These are phyloP conservation scores for Pythium dissotocum DNA, from an alignment of 352 stramenopile genomes.

Conservation along the genomic window DNA sequence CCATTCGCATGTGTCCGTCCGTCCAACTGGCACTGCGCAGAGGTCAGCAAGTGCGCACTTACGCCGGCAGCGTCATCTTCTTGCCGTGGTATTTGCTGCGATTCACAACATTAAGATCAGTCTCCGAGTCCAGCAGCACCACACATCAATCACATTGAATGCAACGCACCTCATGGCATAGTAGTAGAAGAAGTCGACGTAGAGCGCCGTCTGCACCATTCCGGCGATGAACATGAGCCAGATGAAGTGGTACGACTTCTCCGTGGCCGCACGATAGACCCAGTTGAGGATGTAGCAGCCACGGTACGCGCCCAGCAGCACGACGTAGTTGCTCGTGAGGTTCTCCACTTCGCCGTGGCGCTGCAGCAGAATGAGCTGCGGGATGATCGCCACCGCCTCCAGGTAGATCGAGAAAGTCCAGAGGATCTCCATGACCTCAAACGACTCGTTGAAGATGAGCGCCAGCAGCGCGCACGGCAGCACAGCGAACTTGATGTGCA, in stretches of 20 bases:
- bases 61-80: conserved; percentile 89
- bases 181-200: conserved; percentile 99
- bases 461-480: conserved; percentile 94
- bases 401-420: conserved; percentile 99
- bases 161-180: conserved; percentile 90
- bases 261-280: conserved; percentile 96
- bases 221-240: conserved; percentile 98
- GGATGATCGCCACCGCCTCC: conserved; percentile 98
- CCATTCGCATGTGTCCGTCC: conserved; percentile 3
- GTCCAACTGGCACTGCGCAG: neutral
- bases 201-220: conserved; percentile 98
- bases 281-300: conserved; percentile 99
- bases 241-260: conserved; percentile 97
- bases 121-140: conserved; percentile 11
- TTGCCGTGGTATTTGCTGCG: conserved; percentile 89
- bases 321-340: conserved; percentile 99
- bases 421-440: conserved; percentile 91
- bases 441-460: conserved; percentile 95
- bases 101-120: neutral
- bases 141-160: neutral
- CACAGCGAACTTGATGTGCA: conserved; percentile 98
- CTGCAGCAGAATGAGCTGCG: conserved; percentile 99
- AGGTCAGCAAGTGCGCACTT: conserved; percentile 23
- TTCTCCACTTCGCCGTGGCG: conserved; percentile 98
- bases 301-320: conserved; percentile 97